A percentile compares a stretch with the other conserved stretches of the same genome.
Conservation (phyloP, 345 rosid species). For the Murraya paniculata region DNA sequence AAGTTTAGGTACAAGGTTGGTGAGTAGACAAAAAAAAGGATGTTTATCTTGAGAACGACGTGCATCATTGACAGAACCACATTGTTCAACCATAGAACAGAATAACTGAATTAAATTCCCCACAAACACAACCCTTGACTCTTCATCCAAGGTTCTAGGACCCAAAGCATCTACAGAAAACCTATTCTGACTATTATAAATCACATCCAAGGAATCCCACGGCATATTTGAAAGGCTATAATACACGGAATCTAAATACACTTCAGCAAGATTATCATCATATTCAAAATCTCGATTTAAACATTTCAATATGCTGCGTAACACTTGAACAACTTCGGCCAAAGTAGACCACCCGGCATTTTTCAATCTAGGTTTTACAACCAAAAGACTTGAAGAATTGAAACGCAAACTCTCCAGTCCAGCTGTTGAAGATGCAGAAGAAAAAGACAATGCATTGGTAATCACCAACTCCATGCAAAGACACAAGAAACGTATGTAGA, state of each 20-base stretch:
- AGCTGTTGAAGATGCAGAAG: slow-evolving; percentile 20
- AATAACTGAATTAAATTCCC: slow-evolving; percentile 72
- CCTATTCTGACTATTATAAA: slow-evolving; percentile 10
- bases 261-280: slow-evolving; percentile 42
- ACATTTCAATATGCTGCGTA: slow-evolving; percentile 56
- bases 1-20: slow-evolving; percentile 55
- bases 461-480: slow-evolving; percentile 41
- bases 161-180: slow-evolving; percentile 18
- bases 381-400: slow-evolving; percentile 24
- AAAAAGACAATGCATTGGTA: slow-evolving; percentile 19
- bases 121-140: slow-evolving; percentile 38
- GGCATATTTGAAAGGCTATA: slow-evolving; percentile 46
- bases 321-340: slow-evolving; percentile 47
- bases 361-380: slow-evolving; percentile 41
- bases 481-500: slow-evolving; percentile 45
- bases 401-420: slow-evolving; percentile 15
- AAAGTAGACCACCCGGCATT: slow-evolving; percentile 54
- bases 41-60: slow-evolving; percentile 30
- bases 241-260: slow-evolving; percentile 38
- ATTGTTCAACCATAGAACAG: slow-evolving; percentile 62
- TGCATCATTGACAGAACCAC: slow-evolving; percentile 25
- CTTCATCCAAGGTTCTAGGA: slow-evolving; percentile 14
- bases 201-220: slow-evolving; percentile 48
- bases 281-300: slow-evolving; percentile 50
- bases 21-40: slow-evolving; percentile 32